Conservation (phyloP, 2,329 filamentous ascomycete species). For the Ophiostoma piceae region DNA sequence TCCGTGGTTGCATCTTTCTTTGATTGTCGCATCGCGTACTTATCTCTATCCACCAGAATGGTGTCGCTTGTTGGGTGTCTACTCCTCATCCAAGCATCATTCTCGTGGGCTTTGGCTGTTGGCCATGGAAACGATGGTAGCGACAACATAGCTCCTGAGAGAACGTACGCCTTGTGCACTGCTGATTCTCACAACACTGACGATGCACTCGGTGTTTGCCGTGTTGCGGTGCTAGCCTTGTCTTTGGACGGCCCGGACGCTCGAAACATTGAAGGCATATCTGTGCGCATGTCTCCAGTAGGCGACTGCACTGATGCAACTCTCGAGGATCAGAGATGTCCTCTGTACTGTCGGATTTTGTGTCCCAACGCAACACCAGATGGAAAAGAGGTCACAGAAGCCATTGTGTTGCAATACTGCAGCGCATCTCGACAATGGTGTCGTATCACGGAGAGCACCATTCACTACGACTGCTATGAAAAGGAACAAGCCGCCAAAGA, state of each 20-base stretch:
- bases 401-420: slow-evolving; percentile 15
- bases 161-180: not conserved
- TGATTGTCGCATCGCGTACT: not conserved
- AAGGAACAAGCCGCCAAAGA: not conserved
- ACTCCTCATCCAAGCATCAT: not conserved
- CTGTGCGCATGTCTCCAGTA: slow-evolving; percentile 24
- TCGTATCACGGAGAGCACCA: slow-evolving; percentile 17
- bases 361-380: not conserved
- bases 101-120: not conserved
- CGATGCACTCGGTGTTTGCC: not conserved
- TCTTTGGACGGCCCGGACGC: not conserved
- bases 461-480: slow-evolving; percentile 25
- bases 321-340: slow-evolving; percentile 28
- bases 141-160: not conserved
- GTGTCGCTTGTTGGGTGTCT: not conserved
- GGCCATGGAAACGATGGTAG: not conserved
- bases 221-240: not conserved
- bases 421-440: not conserved
- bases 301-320: slow-evolving; percentile 29
- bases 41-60: not conserved
- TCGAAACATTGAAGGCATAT: slow-evolving; percentile 7
- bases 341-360: slow-evolving; percentile 26
- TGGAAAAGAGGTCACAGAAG: not conserved
- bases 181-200: no score
- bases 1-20: not conserved